These are phyloP conservation scores for Pezicula neosporulosa DNA, from an alignment of 2,329 filamentous ascomycete species.

Conservation along the genomic window DNA sequence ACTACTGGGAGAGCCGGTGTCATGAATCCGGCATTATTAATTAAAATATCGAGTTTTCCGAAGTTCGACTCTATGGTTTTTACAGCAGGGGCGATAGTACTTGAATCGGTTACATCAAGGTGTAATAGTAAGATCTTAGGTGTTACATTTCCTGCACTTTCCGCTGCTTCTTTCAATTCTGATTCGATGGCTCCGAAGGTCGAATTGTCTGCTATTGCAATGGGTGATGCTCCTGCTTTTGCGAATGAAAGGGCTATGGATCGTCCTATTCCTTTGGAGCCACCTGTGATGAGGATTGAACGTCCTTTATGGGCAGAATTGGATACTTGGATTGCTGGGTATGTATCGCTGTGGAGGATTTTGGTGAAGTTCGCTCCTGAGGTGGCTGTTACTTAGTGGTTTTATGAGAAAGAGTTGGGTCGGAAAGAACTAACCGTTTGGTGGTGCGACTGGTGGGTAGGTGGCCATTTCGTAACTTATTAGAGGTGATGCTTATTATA, in stretches of 20 bases:
- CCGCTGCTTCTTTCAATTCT: slow-evolving; percentile 32
- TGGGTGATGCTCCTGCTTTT: slow-evolving; percentile 42
- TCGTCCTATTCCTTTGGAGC: slow-evolving; percentile 48
- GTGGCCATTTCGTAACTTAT: too few species aligned
- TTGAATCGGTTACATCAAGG: slow-evolving; percentile 31
- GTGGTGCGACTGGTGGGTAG: too few species aligned
- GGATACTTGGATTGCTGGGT: slow-evolving; percentile 42
- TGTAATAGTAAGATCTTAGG: slow-evolving; percentile 37
- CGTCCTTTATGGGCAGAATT: slow-evolving; percentile 34
- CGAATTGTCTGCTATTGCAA: slow-evolving; percentile 49
- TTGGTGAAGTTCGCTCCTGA: not conserved
- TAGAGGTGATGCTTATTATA: too few species aligned
- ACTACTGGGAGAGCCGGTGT: not conserved
- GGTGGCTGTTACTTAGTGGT: not conserved
- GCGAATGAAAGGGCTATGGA: slow-evolving; percentile 50
- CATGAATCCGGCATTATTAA: slow-evolving; percentile 40
- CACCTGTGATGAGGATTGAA: slow-evolving; percentile 48
- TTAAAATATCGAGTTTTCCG: slow-evolving; percentile 33
- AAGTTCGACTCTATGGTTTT: slow-evolving; percentile 16
- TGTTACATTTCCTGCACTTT: slow-evolving; percentile 20
- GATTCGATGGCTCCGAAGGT: slow-evolving; percentile 24
- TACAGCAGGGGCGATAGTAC: slow-evolving; percentile 26
- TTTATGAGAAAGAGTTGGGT: too few species aligned
- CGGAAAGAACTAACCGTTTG: too few species aligned
- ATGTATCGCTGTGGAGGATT: slow-evolving; percentile 41